Base-by-base conservation (phyloP, 495 filamentous ascomycete species). In the Penicillium ucsense region DNA sequence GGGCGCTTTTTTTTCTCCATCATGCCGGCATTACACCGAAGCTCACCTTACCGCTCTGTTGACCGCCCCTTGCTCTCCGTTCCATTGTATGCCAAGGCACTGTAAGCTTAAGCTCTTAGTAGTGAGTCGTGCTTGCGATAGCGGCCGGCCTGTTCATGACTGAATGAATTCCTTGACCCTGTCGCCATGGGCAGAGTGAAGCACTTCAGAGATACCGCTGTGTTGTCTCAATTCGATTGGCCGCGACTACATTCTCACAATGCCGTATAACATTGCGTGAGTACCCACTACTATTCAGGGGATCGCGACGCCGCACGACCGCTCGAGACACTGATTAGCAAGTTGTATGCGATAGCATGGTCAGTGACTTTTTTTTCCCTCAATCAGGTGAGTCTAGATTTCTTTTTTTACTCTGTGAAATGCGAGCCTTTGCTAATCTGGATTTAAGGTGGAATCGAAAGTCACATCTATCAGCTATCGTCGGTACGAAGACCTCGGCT, bases 351-450 rank as follows among this genome's bases (percentile, higher is more conserved):
- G 45, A 38, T 57, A 85, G 81, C 40, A 97, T 98, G 92, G 85
- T 94, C 74, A 89, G 91, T 76, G 92, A 98, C 73, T 96, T 91
- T 78, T 98, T 98, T 79, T 98, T 91, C 59, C 92, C 92, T 27
- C 94, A 97, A 56, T 89, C 91, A 37, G 90, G 81, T 80, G 62
- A 45, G 65, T 55, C 27, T 28, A 4, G 8, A 3, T 40, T 12
- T 8, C n/a, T 6, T 11, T 11, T 3, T 7, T 12, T 27, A 31
- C 8, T 11, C 8, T 10, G 8, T 31, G 3, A 3, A 28, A 20
- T 20, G 20, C 2, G 20, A 20, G 20, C 20, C 2, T 7, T 33
- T 12, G 8, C 57, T 67, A 37, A 68, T 38, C 2, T 11, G 4
- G n/a, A 37, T 20, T 41, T 20, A 41, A 83, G 82, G 90, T 52